phyloP scores from a whole-genome alignment of 371 early-diverging fungal species.

The Conidiobolus incongruus region DNA sequence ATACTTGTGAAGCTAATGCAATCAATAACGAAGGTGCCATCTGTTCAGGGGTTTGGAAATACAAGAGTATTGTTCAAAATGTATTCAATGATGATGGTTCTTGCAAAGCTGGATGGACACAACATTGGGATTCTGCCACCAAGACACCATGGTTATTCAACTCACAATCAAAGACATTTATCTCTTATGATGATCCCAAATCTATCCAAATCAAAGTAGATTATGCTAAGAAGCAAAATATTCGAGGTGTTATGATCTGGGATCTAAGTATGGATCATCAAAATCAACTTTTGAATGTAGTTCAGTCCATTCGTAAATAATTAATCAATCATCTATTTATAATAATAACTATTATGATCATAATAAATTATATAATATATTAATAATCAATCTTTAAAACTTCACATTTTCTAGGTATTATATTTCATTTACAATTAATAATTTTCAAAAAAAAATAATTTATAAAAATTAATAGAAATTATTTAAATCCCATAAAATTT shows the following conservation, averaged over 20 bases:
- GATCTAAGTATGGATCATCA: conserved; percentile 19
- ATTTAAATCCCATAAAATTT: too few relatives aligned
- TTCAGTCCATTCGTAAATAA: too few relatives aligned
- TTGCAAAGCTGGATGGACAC: conserved; percentile 19
- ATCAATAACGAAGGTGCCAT: conserved; percentile 11
- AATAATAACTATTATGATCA: too few relatives aligned
- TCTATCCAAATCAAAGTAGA: conserved; percentile 27
- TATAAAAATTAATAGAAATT: too few relatives aligned
- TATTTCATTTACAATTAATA: too few relatives aligned
- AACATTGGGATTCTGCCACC: conserved; percentile 30
- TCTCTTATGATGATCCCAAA: conserved; percentile 39
- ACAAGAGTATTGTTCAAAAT: conserved; percentile 31
- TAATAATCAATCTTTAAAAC: too few relatives aligned
- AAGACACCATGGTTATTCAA: conserved; percentile 49
- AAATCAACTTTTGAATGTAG: conserved; percentile 17
- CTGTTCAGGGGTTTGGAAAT: conserved; percentile 41
- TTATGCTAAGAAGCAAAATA: conserved; percentile 18
- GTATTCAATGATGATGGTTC: conserved; percentile 19
- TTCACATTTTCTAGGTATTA: too few relatives aligned
- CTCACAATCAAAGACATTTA: conserved; percentile 16
- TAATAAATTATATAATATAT: too few relatives aligned
- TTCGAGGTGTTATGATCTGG: conserved; percentile 43
- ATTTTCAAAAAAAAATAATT: too few relatives aligned
- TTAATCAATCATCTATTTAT: too few relatives aligned
- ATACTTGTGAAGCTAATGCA: conserved; percentile 22